Percentiles rank a stretch among this genome's conserved stretches.
Evolutionary conservation across 2,329 filamentous ascomycete species (phyloP).

Genomic region (Fusarium irregulare): DNA sequence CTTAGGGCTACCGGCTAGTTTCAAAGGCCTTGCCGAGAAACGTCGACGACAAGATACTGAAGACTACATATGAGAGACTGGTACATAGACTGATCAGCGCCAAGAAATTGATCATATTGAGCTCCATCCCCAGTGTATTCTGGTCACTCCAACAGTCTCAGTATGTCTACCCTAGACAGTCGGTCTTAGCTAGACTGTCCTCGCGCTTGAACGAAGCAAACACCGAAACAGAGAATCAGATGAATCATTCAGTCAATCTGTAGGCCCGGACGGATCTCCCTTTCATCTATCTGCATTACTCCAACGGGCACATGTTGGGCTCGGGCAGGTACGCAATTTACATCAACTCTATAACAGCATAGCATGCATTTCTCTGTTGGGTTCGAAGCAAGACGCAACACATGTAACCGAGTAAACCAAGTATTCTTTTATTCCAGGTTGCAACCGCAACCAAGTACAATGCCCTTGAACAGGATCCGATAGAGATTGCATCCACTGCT

Average conservation of each 20-base stretch:
- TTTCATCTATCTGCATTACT: not conserved
- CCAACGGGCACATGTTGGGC: not conserved
- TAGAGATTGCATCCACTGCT: slow-evolving; percentile 43
- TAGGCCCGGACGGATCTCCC: not conserved
- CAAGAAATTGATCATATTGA: too few species aligned
- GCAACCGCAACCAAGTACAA: slow-evolving; percentile 31
- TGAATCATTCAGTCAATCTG: not conserved
- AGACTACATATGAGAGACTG: not conserved
- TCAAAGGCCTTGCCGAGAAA: not conserved
- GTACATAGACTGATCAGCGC: not conserved
- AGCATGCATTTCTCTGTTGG: not conserved
- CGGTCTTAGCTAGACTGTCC: not conserved
- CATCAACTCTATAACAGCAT: not conserved
- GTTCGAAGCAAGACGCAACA: not conserved
- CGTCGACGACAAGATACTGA: not conserved
- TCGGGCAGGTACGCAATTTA: not conserved
- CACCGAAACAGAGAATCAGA: not conserved
- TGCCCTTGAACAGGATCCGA: slow-evolving; percentile 24
- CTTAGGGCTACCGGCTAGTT: not conserved
- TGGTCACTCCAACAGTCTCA: not conserved
- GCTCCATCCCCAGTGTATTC: not conserved
- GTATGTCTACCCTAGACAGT: not conserved
- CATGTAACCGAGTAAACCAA: slow-evolving; percentile 31
- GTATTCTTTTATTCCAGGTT: slow-evolving; percentile 43
- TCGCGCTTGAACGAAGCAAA: not conserved